Base-by-base conservation (phyloP, 2,329 filamentous ascomycete species). In the Colletotrichum scovillei region DNA sequence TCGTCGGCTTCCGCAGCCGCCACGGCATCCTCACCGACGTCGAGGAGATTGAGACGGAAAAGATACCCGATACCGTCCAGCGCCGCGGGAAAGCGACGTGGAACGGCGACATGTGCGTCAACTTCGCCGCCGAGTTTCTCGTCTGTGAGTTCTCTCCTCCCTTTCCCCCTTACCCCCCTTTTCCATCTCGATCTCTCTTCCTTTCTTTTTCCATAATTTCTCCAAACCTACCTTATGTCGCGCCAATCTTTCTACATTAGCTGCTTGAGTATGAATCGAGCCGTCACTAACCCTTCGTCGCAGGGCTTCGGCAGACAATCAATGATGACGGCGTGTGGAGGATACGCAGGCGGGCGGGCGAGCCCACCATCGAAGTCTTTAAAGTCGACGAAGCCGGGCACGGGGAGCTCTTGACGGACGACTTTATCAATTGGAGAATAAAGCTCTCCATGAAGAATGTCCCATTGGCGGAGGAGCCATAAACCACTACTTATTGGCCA, bases 31-130 rank as follows among this genome's bases (percentile, higher is more conserved):
- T 99, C 26, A 87, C 88, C 60, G 87, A 90, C 14, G 80, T 97
- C 14, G 90, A 97, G 80, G 94, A 97, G 79, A 89, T 97, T 38
- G 90, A 94, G 73, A 98, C 95, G 1, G 90, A 91, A 58, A 88
- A 86, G 35, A 95, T 99, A 67, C 97, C 97, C 0, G 88, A 90
- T 2, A 93, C 90, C 63, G 94, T 97, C 16, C 91, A 92, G 77
- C 88, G 90, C 66, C 83, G 88, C 11, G 91, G 92, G 0, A 90
- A 89, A 35, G 86, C 87, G 2, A 90, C 89, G 59, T 99, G 97
- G 97, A 94, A 98, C 83, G 96, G 94, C 22, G 96, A 98, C 79
- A 90, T 93, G 76, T 98, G 95, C 80, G 97, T 98, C 79, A 98
- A 97, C 77, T 98, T 98, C 83, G 91, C 95, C 1, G 91, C 90